Conservation (phyloP, 1,284 basidiomycete genomes). For the Athelia psychrophila region DNA sequence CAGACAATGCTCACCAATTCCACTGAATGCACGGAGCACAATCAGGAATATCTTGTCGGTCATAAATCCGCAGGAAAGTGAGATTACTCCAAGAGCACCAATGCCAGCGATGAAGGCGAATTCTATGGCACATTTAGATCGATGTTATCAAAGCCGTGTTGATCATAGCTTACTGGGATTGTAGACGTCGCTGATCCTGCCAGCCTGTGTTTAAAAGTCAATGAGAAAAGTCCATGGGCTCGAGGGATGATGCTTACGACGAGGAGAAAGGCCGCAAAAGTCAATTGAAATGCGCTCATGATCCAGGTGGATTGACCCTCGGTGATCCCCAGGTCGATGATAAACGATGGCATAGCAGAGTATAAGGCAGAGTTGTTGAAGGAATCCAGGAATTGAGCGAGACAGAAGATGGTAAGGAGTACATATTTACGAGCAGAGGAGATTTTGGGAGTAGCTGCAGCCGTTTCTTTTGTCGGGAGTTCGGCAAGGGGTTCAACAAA, state of each 20-base stretch:
- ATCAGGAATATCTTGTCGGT: conserved; percentile 26
- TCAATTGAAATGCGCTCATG: conserved; percentile 33
- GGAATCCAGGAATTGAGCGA: conserved; percentile 33
- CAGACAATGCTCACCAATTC: conserved; percentile 18
- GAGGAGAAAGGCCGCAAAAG: conserved; percentile 32
- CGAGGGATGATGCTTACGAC: conserved; percentile 15
- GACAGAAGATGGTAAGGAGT: conserved; percentile 28
- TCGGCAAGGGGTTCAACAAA: too few species aligned
- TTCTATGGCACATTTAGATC: conserved; percentile 11
- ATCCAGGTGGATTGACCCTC: conserved; percentile 29
- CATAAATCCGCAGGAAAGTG: conserved; percentile 28
- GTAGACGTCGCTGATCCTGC: conserved; percentile 31
- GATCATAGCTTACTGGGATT: conserved; percentile 26
- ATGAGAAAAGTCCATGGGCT: conserved; percentile 1
- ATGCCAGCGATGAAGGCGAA: conserved; percentile 25
- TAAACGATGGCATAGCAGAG: conserved; percentile 28
- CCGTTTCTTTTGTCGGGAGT: too few species aligned
- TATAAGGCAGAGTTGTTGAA: conserved; percentile 31
- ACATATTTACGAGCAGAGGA: conserved; percentile 13
- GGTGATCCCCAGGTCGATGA: conserved; percentile 16
- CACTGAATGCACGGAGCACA: conserved; percentile 31
- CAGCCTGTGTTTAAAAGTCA: conserved; percentile 21
- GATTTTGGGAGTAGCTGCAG: neutral
- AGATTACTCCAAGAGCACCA: conserved; percentile 22
- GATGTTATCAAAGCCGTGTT: neutral